These are phyloP conservation scores for Acacia confusa DNA, from an alignment of 306 rosid genomes.

Conservation along the genomic window DNA sequence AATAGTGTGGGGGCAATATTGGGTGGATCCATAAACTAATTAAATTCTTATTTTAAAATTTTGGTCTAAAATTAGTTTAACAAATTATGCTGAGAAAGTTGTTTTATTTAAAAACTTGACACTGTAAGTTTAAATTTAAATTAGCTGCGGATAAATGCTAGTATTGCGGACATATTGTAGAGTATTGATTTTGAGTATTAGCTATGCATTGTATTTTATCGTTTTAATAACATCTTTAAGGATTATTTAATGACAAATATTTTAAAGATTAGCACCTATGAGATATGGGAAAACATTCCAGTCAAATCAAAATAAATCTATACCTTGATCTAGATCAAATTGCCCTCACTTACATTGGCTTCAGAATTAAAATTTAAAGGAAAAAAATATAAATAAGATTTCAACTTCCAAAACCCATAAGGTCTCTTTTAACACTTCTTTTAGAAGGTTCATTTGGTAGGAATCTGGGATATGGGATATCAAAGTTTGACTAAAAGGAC, in stretches of 20 bases:
- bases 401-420: too few species aligned
- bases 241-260: background rate
- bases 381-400: too few species aligned
- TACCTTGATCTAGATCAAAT: background rate
- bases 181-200: background rate
- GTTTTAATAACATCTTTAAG: background rate
- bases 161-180: background rate
- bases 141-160: background rate
- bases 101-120: too few species aligned
- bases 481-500: too few species aligned
- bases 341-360: background rate
- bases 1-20: background rate
- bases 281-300: background rate
- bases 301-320: background rate
- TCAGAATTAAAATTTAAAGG: background rate
- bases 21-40: background rate
- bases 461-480: too few species aligned
- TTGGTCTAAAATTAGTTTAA: background rate
- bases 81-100: background rate
- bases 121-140: background rate
- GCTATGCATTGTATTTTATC: background rate
- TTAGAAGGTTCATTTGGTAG: too few species aligned
- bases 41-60: background rate
- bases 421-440: too few species aligned
- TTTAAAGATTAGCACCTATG: background rate